These are phyloP conservation scores for Xylaria grammica DNA, from an alignment of 495 filamentous ascomycete genomes.

Conservation along the genomic window DNA sequence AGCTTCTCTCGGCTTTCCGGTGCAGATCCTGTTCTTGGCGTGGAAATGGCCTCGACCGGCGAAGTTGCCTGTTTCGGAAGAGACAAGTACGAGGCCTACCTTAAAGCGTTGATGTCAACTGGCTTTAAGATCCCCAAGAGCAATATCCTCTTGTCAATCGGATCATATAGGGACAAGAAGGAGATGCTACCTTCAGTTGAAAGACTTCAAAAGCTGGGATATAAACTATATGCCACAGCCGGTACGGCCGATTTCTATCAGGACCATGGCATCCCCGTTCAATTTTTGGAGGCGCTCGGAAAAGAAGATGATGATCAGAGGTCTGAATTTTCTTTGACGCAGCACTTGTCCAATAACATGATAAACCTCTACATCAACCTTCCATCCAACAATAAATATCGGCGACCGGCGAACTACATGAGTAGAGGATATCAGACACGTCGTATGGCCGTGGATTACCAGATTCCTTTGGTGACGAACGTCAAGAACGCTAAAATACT, in stretches of 20 bases:
- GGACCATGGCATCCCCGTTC: constrained; percentile 85
- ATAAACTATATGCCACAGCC: constrained; percentile 92
- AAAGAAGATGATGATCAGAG: constrained; percentile 75
- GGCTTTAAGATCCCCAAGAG: constrained; percentile 96
- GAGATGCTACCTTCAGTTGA: constrained; percentile 93
- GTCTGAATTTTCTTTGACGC: constrained; percentile 92
- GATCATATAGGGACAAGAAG: constrained; percentile 95
- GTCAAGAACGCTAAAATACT: constrained; percentile 99
- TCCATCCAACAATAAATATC: constrained; percentile 95
- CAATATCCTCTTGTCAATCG: constrained; percentile 94
- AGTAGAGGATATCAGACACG: constrained; percentile 94
- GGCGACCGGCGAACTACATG: constrained; percentile 96
- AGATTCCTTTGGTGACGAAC: constrained; percentile 95
- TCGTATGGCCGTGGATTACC: constrained; percentile 98
- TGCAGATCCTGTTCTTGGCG: constrained; percentile 93
- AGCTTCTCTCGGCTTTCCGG: constrained; percentile 96
- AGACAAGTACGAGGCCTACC: constrained; percentile 96
- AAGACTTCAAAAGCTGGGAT: constrained; percentile 86
- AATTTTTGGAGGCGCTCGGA: constrained; percentile 86
- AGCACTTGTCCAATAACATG: constrained; percentile 94
- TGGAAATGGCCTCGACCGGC: constrained; percentile 99
- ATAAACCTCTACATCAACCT: constrained; percentile 99
- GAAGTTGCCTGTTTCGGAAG: constrained; percentile 96
- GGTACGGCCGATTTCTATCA: constrained; percentile 96
- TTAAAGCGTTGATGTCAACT: constrained; percentile 93